Evolutionary conservation across 306 rosid genomes (phyloP).

Genomic region (Luffa aegyptiaca): DNA sequence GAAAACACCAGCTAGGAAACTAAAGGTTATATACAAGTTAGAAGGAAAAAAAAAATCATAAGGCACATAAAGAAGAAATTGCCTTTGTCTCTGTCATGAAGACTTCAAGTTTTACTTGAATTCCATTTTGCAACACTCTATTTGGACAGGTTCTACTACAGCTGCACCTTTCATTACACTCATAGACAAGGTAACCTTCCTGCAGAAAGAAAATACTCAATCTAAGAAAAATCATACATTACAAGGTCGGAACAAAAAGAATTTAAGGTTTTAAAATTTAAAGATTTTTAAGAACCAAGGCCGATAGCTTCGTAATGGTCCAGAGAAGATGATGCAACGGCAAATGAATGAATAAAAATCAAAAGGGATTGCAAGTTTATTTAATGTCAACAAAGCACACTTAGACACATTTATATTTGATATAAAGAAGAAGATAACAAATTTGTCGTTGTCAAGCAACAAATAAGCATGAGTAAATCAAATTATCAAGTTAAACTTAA

Average conservation of each 20-base stretch:
- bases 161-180: slow-evolving; percentile 82
- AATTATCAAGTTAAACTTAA: not conserved
- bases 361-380: not conserved
- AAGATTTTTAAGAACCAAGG: not conserved
- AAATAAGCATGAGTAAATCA: not conserved
- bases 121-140: slow-evolving; percentile 89
- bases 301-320: not conserved
- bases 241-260: not conserved
- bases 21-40: not conserved
- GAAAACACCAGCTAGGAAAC: slow-evolving; percentile 2
- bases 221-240: not conserved
- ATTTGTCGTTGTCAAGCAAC: not conserved
- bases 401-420: not conserved
- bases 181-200: slow-evolving; percentile 98
- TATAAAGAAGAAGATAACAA: not conserved
- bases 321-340: not conserved
- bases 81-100: slow-evolving; percentile 83
- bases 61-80: not conserved
- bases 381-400: not conserved
- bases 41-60: too few relatives aligned
- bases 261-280: not conserved
- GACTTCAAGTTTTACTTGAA: slow-evolving; percentile 78
- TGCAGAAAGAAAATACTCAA: slow-evolving; percentile 16
- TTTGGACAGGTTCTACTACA: slow-evolving; percentile 75
- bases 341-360: not conserved